Percentiles rank a stretch among this genome's conserved stretches.
These are phyloP conservation scores for Lecanosticta acicola DNA, from an alignment of 2,329 filamentous ascomycete genomes.

Conservation along the genomic window DNA sequence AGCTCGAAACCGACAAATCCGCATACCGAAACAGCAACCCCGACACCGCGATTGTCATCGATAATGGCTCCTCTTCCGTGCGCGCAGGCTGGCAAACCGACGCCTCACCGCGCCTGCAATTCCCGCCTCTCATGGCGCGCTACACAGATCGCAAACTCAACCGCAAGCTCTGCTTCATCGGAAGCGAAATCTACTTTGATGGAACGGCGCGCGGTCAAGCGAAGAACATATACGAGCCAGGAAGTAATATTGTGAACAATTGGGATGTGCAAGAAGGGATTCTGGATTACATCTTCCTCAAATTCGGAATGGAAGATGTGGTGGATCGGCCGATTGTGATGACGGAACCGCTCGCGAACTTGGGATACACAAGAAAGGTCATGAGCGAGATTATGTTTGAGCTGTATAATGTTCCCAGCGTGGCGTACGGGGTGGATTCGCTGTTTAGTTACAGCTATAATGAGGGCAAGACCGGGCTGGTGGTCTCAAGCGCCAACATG, in stretches of 20 bases:
- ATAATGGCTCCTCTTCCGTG: constrained; percentile 88
- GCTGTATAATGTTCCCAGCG: constrained; percentile 82
- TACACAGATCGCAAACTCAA: constrained; percentile 92
- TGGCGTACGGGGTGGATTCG: constrained; percentile 92
- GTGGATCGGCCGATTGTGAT: constrained; percentile 87
- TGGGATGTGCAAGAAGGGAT: constrained; percentile 98
- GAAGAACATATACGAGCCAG: constrained; percentile 83
- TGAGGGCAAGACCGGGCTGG: constrained; percentile 75
- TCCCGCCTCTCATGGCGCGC: constrained; percentile 88
- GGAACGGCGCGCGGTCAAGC: constrained; percentile 87
- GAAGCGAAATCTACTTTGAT: constrained; percentile 88
- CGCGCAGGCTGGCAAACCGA: constrained; percentile 97
- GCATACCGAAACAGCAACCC: constrained; percentile 62
- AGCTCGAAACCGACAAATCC: constrained; percentile 55
- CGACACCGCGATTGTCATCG: constrained; percentile 81
- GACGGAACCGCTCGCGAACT: constrained; percentile 90
- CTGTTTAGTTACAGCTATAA: constrained; percentile 95
- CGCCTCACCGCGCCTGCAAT: constrained; percentile 66
- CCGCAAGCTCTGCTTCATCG: constrained; percentile 87
- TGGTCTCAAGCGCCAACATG: constrained; percentile 87
- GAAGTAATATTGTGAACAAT: constrained; percentile 86
- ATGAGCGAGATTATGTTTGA: constrained; percentile 99
- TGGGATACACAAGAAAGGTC: constrained; percentile 69
- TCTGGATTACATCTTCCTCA: constrained; percentile 90
- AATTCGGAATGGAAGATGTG: constrained; percentile 75